phyloP scores from a whole-genome alignment of 139 green algal genomes.

The Micractinium conductrix region DNA sequence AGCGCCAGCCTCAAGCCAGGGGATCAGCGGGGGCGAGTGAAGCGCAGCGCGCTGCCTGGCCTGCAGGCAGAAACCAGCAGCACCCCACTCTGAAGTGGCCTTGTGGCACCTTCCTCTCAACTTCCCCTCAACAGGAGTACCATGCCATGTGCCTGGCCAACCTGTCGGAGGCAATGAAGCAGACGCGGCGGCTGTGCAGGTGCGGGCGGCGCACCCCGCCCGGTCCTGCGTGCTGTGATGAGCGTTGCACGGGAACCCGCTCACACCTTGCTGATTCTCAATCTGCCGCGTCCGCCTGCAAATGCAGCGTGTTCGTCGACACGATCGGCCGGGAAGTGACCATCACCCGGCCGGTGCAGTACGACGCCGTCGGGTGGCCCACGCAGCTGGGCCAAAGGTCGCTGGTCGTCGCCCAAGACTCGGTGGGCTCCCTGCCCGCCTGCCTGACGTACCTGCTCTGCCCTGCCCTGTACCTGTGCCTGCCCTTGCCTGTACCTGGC shows the following conservation, averaged over 20 bases:
- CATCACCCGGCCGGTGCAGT: constrained; percentile 32
- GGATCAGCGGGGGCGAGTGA: too few relatives aligned
- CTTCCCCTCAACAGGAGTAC: too few relatives aligned
- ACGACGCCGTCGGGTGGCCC: constrained; percentile 70
- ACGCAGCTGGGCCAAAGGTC: constrained; percentile 46
- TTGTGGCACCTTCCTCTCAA: too few relatives aligned
- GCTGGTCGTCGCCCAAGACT: not conserved
- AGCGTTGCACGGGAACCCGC: not conserved
- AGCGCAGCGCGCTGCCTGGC: too few relatives aligned
- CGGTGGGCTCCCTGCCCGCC: not conserved
- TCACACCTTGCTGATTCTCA: not conserved
- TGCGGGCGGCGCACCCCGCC: not conserved
- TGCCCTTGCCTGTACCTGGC: too few relatives aligned
- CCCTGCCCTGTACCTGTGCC: too few relatives aligned
- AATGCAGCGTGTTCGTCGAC: constrained; percentile 84
- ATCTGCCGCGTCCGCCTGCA: not conserved
- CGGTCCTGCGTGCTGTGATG: not conserved
- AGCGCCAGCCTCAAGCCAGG: too few relatives aligned
- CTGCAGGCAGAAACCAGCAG: too few relatives aligned
- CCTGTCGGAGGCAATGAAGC: constrained; percentile 67
- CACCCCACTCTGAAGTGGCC: too few relatives aligned
- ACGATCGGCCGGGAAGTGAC: constrained; percentile 69
- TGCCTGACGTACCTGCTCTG: not conserved
- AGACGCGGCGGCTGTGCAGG: constrained; percentile 60
- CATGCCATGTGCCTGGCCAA: constrained; percentile 78